Conservation (phyloP, 176 grass and related monocot species). For the Eleusine coracana region DNA sequence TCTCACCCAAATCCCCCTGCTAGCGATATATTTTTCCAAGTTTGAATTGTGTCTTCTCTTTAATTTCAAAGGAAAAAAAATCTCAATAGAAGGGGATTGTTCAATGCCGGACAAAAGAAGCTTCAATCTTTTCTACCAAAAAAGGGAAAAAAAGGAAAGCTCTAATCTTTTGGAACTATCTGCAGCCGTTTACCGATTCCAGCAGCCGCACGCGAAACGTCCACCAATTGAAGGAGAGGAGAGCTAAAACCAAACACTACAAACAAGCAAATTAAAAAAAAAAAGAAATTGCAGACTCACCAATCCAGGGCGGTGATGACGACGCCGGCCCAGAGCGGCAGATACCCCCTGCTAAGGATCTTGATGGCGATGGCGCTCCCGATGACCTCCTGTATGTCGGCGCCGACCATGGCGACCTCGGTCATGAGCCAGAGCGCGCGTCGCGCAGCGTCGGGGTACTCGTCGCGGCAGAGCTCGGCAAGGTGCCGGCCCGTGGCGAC, state of each 20-base stretch:
- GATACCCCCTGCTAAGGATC: conserved; percentile 78
- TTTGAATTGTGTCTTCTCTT: not conserved
- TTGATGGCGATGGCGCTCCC: conserved; percentile 96
- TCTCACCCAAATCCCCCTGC: not conserved
- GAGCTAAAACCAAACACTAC: not conserved
- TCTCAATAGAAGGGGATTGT: not conserved
- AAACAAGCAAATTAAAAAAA: not conserved
- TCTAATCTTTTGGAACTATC: conserved; percentile 37
- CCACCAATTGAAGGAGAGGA: not conserved
- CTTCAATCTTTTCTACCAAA: not conserved
- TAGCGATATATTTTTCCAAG: not conserved
- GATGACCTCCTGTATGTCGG: conserved; percentile 96
- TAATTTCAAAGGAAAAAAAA: not conserved
- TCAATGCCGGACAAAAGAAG: conserved; percentile 23
- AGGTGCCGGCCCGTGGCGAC: conserved; percentile 87
- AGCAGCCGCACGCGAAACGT: not conserved
- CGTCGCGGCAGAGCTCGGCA: conserved; percentile 94
- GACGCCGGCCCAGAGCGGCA: conserved; percentile 95
- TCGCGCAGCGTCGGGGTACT: conserved; percentile 86
- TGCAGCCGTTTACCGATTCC: conserved; percentile 1
- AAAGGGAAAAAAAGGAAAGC: not conserved
- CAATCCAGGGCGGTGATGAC: conserved; percentile 93
- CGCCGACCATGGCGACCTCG: conserved; percentile 92
- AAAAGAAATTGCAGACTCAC: conserved; percentile 39
- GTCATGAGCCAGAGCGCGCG: conserved; percentile 89